Evolutionary conservation across 2,329 filamentous ascomycete species (phyloP), one percentile per base, ranked within the genome.

Genomic region (Coniochaeta pulveracea): DNA sequence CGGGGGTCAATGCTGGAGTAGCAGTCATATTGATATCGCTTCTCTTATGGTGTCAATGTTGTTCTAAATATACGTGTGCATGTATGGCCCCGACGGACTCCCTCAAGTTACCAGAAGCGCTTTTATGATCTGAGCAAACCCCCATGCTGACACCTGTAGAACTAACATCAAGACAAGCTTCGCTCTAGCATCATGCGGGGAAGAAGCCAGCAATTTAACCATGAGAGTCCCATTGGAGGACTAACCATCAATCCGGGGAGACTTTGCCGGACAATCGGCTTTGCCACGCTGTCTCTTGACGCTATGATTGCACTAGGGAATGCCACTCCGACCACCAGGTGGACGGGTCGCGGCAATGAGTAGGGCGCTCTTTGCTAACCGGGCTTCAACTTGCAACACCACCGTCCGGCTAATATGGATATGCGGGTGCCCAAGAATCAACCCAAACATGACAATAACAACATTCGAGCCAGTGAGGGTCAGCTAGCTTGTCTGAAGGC

Each of bases 1-100:
- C 55, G 2, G 54, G 48, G 0, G 52, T 58, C 12, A 62, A 51
- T 7, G 48, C 47, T 17, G 45, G 43, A 2, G 35, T 27, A 14
- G 39, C 21, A 6, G 43, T 35, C 45, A 47, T 47, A 11, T 6
- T 33, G 19, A 24, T 25, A 14, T 33, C 5, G 8, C n/a, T 17
- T 7, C 14, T 17, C 6, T 25, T 24, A 24, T n/a, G 5, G n/a
- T 3, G 11, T 12, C 10, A n/a, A 4, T 6, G 3, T n/a, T 19
- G 4, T 19, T 25, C 19, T 25, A 7, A 8, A 22, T 10, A 7
- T 17, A 10, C 8, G 15, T 33, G 19, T 25, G 21, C 25, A 15
- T 33, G 25, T 33, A 17, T 11, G 21, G n/a, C 7, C 7, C 14
- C 9, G 18, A 25, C 21, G 10, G 18, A n/a, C 18, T n/a, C 15